Evolutionary conservation across 805 yeast genomes (phyloP), one percentile per base, ranked within the genome.

Genomic region (Kodamaea kakaduensis): DNA sequence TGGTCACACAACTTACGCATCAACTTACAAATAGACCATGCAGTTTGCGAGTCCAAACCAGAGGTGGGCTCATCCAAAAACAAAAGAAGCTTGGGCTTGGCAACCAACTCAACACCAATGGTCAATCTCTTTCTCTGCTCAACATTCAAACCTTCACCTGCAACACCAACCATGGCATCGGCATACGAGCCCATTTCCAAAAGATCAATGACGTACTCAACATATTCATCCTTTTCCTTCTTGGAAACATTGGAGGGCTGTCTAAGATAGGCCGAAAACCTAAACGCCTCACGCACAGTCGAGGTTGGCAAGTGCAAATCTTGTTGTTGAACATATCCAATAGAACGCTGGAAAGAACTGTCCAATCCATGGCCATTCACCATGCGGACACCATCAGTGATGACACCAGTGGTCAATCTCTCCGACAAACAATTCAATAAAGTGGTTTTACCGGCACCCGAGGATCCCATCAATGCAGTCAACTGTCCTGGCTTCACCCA

Each of bases 401-500:
- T 50, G 25, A 24, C 46, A 46, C 51, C 59, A 32, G 42, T 31
- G 6, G 48, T 45, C 12, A 43, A 51, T 41, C 51, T 48, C 30
- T 44, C 48, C 6, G 54, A 54, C 38, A 69, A 65, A 39, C 69
- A 47, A 38, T 69, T 69, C 38, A 68, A 48, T 22, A 68, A 49
- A 24, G 73, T 68, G 10, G 74, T 67, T 46, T 68, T 68, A 36
- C 74, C 74, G 28, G 66, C 59, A 31, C 74, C 74, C 6, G 71
- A 63, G 14, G 73, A 67, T 8, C 74, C 74, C 83, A 78, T 77
- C 34, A 78, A 59, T 4, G 93, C 93, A 34, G 90, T 84, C 52
- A 84, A 62, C 31, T 87, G 81, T 45, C 89, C 89, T 7, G 89
- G 89, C 52, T 81, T 80, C 27, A 83, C 88, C 84, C 85, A 83